Evolutionary conservation across 2,329 filamentous ascomycete genomes (phyloP).

Genomic region (Alternaria ventricosa): DNA sequence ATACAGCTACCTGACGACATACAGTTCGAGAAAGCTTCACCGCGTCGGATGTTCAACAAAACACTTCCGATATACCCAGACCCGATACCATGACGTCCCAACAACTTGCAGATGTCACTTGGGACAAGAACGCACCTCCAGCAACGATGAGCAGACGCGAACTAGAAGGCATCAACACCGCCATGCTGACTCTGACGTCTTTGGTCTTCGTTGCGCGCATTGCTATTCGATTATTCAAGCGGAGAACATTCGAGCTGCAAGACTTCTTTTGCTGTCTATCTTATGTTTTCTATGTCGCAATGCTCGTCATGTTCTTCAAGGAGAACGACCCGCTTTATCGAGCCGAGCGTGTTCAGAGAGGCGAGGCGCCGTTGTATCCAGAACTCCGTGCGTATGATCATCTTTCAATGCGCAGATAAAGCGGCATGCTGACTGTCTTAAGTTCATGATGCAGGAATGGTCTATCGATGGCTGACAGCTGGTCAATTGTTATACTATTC

Average conservation of each 20-base stretch:
- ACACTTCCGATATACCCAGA: background rate
- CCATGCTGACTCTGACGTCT: slow-evolving; percentile 22
- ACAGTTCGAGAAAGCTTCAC: background rate
- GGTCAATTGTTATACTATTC: slow-evolving; percentile 38
- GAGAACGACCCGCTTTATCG: background rate
- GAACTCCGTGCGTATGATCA: slow-evolving; percentile 15
- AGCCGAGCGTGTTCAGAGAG: background rate
- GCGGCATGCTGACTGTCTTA: slow-evolving; percentile 25
- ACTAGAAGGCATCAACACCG: slow-evolving; percentile 13
- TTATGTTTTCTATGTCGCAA: slow-evolving; percentile 32
- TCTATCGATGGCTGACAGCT: slow-evolving; percentile 48
- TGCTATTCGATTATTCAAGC: slow-evolving; percentile 12
- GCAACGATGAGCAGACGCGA: background rate
- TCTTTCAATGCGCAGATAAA: slow-evolving; percentile 39
- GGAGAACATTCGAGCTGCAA: slow-evolving; percentile 17
- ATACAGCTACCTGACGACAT: background rate
- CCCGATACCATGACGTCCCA: background rate
- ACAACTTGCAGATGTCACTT: background rate
- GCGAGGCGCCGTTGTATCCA: background rate
- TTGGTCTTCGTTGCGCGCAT: slow-evolving; percentile 15
- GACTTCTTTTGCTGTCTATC: slow-evolving; percentile 33
- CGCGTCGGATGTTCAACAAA: background rate
- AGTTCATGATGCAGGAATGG: slow-evolving; percentile 31
- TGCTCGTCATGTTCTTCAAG: slow-evolving; percentile 40
- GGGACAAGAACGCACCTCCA: background rate